A percentile compares a stretch with the other conserved stretches of the same genome.
phyloP scores from a whole-genome alignment of 2,329 filamentous ascomycete genomes.

The Tolypocladium tropicale region DNA sequence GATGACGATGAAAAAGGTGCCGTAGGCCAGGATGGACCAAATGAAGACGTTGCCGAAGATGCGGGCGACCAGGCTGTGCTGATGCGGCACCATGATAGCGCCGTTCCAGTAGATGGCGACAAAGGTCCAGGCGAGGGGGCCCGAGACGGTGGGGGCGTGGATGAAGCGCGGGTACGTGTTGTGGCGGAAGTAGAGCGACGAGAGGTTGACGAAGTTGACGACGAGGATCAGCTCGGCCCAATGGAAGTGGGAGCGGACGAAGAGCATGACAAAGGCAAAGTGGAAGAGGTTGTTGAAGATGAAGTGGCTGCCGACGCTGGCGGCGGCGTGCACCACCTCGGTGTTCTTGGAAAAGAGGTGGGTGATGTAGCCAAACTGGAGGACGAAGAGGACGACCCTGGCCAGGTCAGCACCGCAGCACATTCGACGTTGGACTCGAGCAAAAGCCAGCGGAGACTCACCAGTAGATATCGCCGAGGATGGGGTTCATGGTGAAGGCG shows the following conservation, averaged over 20 bases:
- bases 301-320: slow-evolving; percentile 73
- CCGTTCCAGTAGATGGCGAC: slow-evolving; percentile 85
- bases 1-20: slow-evolving; percentile 61
- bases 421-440: not conserved
- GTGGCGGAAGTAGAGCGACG: slow-evolving; percentile 71
- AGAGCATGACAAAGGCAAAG: slow-evolving; percentile 74
- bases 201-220: slow-evolving; percentile 74
- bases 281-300: slow-evolving; percentile 77
- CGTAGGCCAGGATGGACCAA: slow-evolving; percentile 72
- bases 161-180: slow-evolving; percentile 61
- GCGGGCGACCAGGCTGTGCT: slow-evolving; percentile 55
- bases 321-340: slow-evolving; percentile 56
- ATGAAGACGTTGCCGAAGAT: slow-evolving; percentile 82
- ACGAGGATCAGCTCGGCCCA: slow-evolving; percentile 67
- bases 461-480: slow-evolving; percentile 66
- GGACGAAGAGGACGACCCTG: slow-evolving; percentile 63
- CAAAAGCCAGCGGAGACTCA: slow-evolving; percentile 28
- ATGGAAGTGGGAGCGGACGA: slow-evolving; percentile 65
- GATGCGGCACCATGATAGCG: slow-evolving; percentile 66
- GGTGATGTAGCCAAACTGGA: slow-evolving; percentile 66
- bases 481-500: slow-evolving; percentile 63
- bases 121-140: slow-evolving; percentile 75
- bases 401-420: not conserved
- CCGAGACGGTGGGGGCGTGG: slow-evolving; percentile 64
- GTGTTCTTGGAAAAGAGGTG: slow-evolving; percentile 63